A percentile compares a stretch with the other conserved stretches of the same genome.
Evolutionary conservation across 192 early-diverging fungal genomes (phyloP).

Genomic region (Backusella psychrophila): DNA sequence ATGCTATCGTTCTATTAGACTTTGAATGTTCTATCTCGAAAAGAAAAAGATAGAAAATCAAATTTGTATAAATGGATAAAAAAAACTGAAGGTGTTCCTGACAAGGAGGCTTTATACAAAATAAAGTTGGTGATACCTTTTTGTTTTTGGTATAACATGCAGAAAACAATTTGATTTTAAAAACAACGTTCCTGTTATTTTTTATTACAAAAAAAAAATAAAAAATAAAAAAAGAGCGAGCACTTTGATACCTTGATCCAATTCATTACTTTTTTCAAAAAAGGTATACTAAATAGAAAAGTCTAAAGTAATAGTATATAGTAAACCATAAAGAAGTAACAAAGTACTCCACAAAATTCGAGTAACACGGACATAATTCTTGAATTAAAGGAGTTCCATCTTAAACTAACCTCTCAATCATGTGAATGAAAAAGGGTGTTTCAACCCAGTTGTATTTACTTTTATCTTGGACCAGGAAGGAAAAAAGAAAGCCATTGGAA

Average conservation of each 20-base stretch:
- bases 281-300: too few relatives aligned
- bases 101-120: neutral
- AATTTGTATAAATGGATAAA: neutral
- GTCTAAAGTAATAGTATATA: too few relatives aligned
- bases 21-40: neutral
- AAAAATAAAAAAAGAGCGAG: too few relatives aligned
- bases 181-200: neutral
- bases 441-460: neutral
- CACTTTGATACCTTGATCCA: too few relatives aligned
- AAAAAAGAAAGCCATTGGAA: neutral
- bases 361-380: neutral
- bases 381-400: neutral
- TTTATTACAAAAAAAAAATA: neutral
- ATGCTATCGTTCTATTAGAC: neutral
- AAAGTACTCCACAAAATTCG: neutral
- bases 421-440: neutral
- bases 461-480: neutral
- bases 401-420: neutral
- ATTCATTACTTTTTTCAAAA: neutral
- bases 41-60: neutral
- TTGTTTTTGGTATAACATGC: neutral
- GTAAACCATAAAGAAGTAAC: neutral
- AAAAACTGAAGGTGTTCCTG: neutral
- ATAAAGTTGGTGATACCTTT: neutral
- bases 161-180: too few relatives aligned